Conservation (phyloP, 768 basidiomycete species). For the Infundibulicybe gibba region DNA sequence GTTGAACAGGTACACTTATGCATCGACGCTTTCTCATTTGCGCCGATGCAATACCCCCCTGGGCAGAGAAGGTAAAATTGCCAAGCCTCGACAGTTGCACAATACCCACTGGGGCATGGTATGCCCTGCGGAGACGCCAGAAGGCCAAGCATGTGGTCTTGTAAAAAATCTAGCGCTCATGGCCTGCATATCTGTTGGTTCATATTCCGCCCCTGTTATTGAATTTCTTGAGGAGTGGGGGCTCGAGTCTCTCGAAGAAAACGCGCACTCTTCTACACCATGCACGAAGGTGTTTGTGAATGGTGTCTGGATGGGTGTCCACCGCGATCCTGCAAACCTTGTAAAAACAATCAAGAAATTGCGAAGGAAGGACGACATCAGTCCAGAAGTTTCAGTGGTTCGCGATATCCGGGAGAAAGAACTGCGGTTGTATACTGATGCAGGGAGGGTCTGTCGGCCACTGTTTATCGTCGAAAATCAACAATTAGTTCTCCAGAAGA, state of each 20-base stretch:
- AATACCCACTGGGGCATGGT: constrained; percentile 99
- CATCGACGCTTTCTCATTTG: constrained; percentile 95
- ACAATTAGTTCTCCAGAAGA: constrained; percentile 77
- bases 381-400: constrained; percentile 94
- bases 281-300: constrained; percentile 98
- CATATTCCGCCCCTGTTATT: constrained; percentile 91
- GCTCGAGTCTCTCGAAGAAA: constrained; percentile 91
- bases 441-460: constrained; percentile 94
- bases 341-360: constrained; percentile 92
- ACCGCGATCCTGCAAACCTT: constrained; percentile 89
- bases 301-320: constrained; percentile 99
- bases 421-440: constrained; percentile 91
- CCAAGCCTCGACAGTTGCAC: constrained; percentile 97
- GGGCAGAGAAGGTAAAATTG: constrained; percentile 98
- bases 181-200: constrained; percentile 97
- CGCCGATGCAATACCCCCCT: constrained; percentile 98
- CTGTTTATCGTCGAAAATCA: constrained; percentile 96
- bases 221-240: constrained; percentile 99
- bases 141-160: constrained; percentile 98
- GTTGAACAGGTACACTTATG: constrained; percentile 97
- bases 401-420: constrained; percentile 97
- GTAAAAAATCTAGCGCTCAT: constrained; percentile 98
- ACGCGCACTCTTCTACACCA: constrained; percentile 77
- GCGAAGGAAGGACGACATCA: constrained; percentile 91
- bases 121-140: constrained; percentile 98